Evolutionary conservation across 139 green algal species (phyloP).

Genomic region (Coelastrella sp.): DNA sequence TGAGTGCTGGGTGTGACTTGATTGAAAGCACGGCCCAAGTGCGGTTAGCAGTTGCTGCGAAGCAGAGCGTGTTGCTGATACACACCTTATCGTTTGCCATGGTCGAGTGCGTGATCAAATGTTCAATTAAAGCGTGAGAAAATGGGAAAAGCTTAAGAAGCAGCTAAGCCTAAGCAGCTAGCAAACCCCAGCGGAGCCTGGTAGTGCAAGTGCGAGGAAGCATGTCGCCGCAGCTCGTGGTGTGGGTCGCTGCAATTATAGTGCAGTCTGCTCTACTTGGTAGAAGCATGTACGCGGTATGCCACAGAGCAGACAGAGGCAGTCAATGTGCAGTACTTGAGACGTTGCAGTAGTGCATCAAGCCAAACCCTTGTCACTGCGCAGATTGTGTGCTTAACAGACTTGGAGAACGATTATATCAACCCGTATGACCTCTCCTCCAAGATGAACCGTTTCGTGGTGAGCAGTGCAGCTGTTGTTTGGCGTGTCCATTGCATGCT

Average conservation of each 20-base stretch:
- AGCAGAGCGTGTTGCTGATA: too few species aligned
- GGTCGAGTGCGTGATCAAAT: too few species aligned
- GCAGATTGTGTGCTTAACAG: constrained; percentile 84
- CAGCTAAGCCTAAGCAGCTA: neutral
- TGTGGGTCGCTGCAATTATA: constrained; percentile 69
- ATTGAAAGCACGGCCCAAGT: too few species aligned
- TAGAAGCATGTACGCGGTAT: constrained; percentile 73
- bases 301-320: neutral
- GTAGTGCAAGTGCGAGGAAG: too few species aligned
- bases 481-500: neutral
- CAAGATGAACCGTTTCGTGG: constrained; percentile 79
- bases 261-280: constrained; percentile 72
- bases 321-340: neutral
- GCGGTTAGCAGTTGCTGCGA: too few species aligned
- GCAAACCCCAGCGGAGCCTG: too few species aligned
- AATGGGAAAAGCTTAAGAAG: too few species aligned
- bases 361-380: neutral
- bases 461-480: constrained; percentile 40
- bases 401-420: constrained; percentile 90
- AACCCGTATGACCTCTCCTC: constrained; percentile 86
- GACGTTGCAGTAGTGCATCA: neutral
- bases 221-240: constrained; percentile 52
- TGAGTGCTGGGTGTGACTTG: too few species aligned
- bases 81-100: too few species aligned
- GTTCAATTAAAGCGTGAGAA: too few species aligned